These are phyloP conservation scores for Aspergillus fumigatus DNA, from an alignment of 2,329 filamentous ascomycete species.

Conservation along the genomic window DNA sequence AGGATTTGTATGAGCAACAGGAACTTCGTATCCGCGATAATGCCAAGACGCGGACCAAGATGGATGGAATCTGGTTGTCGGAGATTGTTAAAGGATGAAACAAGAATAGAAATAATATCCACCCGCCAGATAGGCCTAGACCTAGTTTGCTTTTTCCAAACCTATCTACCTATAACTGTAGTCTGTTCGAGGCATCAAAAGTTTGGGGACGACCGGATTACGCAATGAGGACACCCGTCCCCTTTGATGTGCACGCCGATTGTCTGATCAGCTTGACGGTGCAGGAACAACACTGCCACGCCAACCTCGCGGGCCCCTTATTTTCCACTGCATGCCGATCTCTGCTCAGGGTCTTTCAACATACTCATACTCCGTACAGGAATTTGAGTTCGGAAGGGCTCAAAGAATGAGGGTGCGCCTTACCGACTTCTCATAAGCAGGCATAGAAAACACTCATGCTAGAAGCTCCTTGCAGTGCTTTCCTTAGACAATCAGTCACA, in stretches of 20 bases:
- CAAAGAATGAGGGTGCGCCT: background rate
- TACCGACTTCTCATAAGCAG: background rate
- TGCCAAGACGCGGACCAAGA: constrained; percentile 12
- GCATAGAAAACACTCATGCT: background rate
- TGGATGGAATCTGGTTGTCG: constrained; percentile 4
- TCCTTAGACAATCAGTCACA: background rate
- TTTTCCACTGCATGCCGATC: background rate
- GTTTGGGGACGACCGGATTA: constrained; percentile 18
- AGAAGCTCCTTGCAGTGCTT: background rate
- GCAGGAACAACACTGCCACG: constrained; percentile 4
- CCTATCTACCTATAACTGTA: constrained; percentile 3
- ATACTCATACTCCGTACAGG: background rate
- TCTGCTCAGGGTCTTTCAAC: background rate
- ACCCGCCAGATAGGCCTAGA: constrained; percentile 3
- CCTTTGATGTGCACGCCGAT: constrained; percentile 5
- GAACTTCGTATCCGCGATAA: background rate
- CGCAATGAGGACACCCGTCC: constrained; percentile 15
- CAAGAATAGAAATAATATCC: constrained; percentile 15
- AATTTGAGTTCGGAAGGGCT: background rate
- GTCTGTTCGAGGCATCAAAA: background rate
- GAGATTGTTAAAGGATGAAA: constrained; percentile 2
- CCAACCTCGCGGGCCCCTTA: background rate
- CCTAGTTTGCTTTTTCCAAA: constrained; percentile 6
- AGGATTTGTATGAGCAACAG: background rate
- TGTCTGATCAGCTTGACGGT: background rate